Evolutionary conservation across 1,284 basidiomycete genomes (phyloP).

Genomic region (Rhodotorula sp.): DNA sequence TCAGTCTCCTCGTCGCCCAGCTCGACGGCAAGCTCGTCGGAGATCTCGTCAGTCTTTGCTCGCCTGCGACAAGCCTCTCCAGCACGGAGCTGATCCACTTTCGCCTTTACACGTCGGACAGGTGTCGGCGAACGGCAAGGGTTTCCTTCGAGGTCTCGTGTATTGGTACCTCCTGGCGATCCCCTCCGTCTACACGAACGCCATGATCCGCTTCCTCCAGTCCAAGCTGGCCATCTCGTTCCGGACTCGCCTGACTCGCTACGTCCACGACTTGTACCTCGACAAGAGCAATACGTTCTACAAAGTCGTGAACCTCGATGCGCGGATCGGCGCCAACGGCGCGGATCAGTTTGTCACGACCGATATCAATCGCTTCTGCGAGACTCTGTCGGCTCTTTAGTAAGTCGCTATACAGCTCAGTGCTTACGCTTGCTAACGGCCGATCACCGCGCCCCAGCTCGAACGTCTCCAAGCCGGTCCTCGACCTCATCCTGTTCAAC

Average conservation of each 20-base stretch:
- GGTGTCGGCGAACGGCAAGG: constrained; percentile 77
- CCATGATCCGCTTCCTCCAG: constrained; percentile 78
- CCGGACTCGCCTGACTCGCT: constrained; percentile 82
- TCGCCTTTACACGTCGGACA: constrained; percentile 36
- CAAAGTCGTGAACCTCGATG: constrained; percentile 52
- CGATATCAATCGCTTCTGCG: constrained; percentile 87
- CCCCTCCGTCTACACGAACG: constrained; percentile 92
- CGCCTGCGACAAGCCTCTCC: background rate
- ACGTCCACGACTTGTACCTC: constrained; percentile 89
- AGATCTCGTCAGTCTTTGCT: constrained; percentile 61
- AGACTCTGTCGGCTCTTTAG: constrained; percentile 84
- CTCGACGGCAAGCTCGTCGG: constrained; percentile 88
- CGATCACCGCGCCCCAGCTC: constrained; percentile 53
- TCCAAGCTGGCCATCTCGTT: constrained; percentile 81
- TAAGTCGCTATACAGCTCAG: constrained; percentile 52
- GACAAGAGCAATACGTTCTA: constrained; percentile 60
- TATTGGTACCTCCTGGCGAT: constrained; percentile 89
- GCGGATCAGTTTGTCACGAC: constrained; percentile 69
- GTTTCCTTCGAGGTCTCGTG: constrained; percentile 77
- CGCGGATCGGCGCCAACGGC: constrained; percentile 40
- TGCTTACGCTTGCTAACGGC: too few relatives aligned
- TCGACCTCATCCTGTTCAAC: constrained; percentile 91
- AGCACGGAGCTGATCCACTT: background rate
- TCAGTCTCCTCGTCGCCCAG: constrained; percentile 81
- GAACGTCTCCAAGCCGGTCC: constrained; percentile 81